These are phyloP conservation scores for Austroboletus eburneus DNA, from an alignment of 768 basidiomycete genomes.

Conservation along the genomic window DNA sequence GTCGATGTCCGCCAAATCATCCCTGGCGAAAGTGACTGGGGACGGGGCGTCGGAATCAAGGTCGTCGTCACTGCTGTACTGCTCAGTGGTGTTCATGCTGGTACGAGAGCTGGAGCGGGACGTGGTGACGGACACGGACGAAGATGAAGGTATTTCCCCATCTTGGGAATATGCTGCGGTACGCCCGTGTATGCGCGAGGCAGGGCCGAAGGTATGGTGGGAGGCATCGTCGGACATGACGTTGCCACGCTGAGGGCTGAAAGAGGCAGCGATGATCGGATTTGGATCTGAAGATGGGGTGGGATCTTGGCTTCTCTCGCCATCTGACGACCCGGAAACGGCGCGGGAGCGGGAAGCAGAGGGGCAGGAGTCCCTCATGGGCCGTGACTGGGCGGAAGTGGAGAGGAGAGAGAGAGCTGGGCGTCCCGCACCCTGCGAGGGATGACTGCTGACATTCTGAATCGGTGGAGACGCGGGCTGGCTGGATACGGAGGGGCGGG, in stretches of 20 bases:
- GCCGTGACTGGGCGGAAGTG: slow-evolving; percentile 15
- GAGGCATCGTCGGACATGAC: slow-evolving; percentile 42
- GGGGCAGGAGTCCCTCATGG: slow-evolving; percentile 4
- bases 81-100: slow-evolving; percentile 31
- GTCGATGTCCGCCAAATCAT: slow-evolving; percentile 34
- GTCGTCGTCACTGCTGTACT: slow-evolving; percentile 48
- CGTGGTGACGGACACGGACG: slow-evolving; percentile 40
- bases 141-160: slow-evolving; percentile 36
- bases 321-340: slow-evolving; percentile 20
- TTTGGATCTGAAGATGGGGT: slow-evolving; percentile 33
- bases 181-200: slow-evolving; percentile 28
- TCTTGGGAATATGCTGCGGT: slow-evolving; percentile 20
- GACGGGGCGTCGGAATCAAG: slow-evolving; percentile 37
- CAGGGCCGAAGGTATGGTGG: slow-evolving; percentile 46
- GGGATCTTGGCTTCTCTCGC: slow-evolving; percentile 36
- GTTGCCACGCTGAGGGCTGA: slow-evolving; percentile 18
- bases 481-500: slow-evolving; percentile 40
- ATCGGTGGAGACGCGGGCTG: slow-evolving; percentile 1
- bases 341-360: slow-evolving; percentile 5
- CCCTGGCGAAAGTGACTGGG: slow-evolving; percentile 38
- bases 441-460: slow-evolving; percentile 31
- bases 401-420: slow-evolving; percentile 16
- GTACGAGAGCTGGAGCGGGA: slow-evolving; percentile 33
- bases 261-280: slow-evolving; percentile 22
- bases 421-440: slow-evolving; percentile 28